Evolutionary conservation across 768 basidiomycete genomes (phyloP).

Genomic region (Trametes gibbosa): DNA sequence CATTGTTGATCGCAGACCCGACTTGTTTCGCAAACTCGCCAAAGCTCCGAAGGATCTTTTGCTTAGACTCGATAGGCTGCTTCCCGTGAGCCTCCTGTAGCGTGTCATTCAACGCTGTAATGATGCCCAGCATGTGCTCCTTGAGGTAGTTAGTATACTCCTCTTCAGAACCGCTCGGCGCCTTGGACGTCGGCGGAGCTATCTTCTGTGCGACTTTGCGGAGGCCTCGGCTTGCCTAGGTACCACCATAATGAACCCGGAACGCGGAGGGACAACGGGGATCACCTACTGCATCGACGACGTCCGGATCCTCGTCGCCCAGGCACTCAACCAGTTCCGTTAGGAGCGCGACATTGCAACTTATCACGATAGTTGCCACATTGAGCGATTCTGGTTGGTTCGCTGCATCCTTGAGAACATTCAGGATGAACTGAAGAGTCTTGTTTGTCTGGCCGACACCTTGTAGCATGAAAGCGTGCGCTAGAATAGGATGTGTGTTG

Average conservation of each 20-base stretch:
- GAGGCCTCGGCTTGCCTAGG: slow-evolving; percentile 48
- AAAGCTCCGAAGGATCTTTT: slow-evolving; percentile 75
- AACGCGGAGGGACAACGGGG: not conserved
- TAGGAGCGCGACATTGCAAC: slow-evolving; percentile 66
- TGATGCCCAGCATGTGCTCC: slow-evolving; percentile 77
- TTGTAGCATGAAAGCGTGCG: slow-evolving; percentile 61
- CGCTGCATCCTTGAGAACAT: slow-evolving; percentile 47
- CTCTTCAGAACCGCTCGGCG: slow-evolving; percentile 28
- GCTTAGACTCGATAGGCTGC: slow-evolving; percentile 64
- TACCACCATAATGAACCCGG: slow-evolving; percentile 31
- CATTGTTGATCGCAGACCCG: slow-evolving; percentile 66
- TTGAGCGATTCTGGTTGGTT: slow-evolving; percentile 37
- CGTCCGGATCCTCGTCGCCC: slow-evolving; percentile 60
- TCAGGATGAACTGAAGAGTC: slow-evolving; percentile 60
- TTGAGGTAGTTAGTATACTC: slow-evolving; percentile 64
- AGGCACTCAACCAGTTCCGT: slow-evolving; percentile 74
- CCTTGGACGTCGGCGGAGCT: slow-evolving; percentile 24
- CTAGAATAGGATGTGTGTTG: slow-evolving; percentile 59
- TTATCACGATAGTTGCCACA: slow-evolving; percentile 55
- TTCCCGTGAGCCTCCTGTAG: slow-evolving; percentile 83
- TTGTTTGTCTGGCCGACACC: slow-evolving; percentile 53
- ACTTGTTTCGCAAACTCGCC: slow-evolving; percentile 69
- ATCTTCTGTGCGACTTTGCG: slow-evolving; percentile 40
- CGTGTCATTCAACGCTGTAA: slow-evolving; percentile 81
- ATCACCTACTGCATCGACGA: slow-evolving; percentile 43